phyloP scores from a whole-genome alignment of 1,284 basidiomycete species.

The Ustilago sp. region DNA sequence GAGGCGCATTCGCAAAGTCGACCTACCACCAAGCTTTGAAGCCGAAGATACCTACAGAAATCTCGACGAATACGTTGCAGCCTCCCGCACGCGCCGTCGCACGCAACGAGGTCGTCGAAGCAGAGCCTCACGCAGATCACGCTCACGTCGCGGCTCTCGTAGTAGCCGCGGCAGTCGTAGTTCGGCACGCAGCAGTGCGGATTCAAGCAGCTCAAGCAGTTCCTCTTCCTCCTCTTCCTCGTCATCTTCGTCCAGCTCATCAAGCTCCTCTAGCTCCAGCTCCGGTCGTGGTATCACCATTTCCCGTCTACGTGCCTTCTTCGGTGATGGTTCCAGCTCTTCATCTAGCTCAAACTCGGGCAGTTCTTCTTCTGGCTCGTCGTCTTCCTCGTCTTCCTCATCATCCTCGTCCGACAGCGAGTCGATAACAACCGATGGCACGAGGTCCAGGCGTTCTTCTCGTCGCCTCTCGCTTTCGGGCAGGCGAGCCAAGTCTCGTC shows the following conservation, averaged over 20 bases:
- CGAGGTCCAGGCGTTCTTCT: slow-evolving; percentile 38
- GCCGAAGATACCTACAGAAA: slow-evolving; percentile 63
- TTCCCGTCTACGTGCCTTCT: slow-evolving; percentile 64
- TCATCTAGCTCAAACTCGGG: slow-evolving; percentile 43
- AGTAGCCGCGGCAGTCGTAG: slow-evolving; percentile 49
- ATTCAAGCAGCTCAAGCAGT: slow-evolving; percentile 43
- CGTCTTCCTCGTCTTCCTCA: slow-evolving; percentile 33
- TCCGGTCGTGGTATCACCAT: slow-evolving; percentile 59
- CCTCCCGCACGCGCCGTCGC: slow-evolving; percentile 50
- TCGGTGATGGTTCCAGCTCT: slow-evolving; percentile 60
- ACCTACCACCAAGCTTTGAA: slow-evolving; percentile 62
- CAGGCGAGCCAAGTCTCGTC: slow-evolving; percentile 30
- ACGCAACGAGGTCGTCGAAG: slow-evolving; percentile 17
- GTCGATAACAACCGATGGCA: slow-evolving; percentile 32
- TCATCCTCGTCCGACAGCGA: slow-evolving; percentile 26
- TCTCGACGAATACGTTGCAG: slow-evolving; percentile 63
- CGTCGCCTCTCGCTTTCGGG: slow-evolving; percentile 38
- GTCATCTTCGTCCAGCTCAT: slow-evolving; percentile 28
- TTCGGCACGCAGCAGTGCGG: slow-evolving; percentile 37
- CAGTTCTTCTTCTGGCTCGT: slow-evolving; percentile 34
- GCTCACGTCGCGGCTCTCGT: slow-evolving; percentile 37
- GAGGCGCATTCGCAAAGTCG: slow-evolving; percentile 56
- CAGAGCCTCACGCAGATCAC: slow-evolving; percentile 12
- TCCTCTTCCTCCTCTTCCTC: slow-evolving; percentile 45
- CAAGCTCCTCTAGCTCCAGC: slow-evolving; percentile 40